Percentiles rank a stretch among this genome's conserved stretches.
phyloP scores from a whole-genome alignment of 179 eudicot genomes.

The Silene noctiflora region DNA sequence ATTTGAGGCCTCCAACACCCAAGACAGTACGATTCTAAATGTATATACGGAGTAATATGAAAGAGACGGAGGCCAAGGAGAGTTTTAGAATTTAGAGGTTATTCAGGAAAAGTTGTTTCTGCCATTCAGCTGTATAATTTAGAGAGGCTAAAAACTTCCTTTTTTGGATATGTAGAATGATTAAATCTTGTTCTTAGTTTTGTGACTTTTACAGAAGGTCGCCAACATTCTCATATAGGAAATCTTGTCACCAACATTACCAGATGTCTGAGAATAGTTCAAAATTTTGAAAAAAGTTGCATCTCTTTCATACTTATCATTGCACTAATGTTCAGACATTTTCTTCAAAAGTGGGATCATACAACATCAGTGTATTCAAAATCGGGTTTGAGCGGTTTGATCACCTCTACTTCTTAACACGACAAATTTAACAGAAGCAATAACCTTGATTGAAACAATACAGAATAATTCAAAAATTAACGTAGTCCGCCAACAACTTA shows the following conservation, averaged over 20 bases:
- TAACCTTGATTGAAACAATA: no score
- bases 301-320: background rate
- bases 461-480: no score
- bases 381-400: no score
- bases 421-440: no score
- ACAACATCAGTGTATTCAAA: no score
- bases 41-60: background rate
- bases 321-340: background rate
- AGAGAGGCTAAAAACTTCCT: no score
- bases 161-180: background rate
- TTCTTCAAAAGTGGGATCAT: background rate
- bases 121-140: background rate
- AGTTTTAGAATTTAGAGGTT: background rate
- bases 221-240: constrained; percentile 8
- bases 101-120: constrained; percentile 7
- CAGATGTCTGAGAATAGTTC: background rate
- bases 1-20: background rate
- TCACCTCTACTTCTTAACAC: no score
- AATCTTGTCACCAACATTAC: background rate
- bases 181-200: constrained; percentile 5
- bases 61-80: background rate
- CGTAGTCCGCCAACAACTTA: no score
- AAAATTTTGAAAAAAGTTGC: background rate
- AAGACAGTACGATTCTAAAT: background rate
- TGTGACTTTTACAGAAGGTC: background rate